A percentile compares a stretch with the other conserved stretches of the same genome.
These are phyloP conservation scores for Kuraishia capsulata DNA, from an alignment of 805 yeast species.

Conservation along the genomic window DNA sequence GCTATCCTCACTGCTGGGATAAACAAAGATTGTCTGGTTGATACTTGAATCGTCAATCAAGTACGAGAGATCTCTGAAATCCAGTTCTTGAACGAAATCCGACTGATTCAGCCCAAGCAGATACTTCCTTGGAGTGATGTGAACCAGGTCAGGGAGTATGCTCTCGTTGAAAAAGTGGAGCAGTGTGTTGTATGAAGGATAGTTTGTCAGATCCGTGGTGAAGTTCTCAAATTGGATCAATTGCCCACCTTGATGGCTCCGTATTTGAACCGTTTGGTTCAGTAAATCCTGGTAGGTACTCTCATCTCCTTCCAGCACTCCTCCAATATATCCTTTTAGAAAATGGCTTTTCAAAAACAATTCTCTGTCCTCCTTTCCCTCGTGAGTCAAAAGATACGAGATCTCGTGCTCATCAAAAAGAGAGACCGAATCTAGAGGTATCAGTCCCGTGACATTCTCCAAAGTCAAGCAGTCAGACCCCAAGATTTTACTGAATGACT, in stretches of 20 bases:
- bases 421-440: conserved; percentile 35
- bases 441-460: conserved; percentile 30
- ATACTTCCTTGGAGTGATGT: conserved; percentile 47
- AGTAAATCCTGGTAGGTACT: conserved; percentile 16
- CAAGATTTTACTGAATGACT: not conserved
- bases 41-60: conserved; percentile 44
- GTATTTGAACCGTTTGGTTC: conserved; percentile 11
- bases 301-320: conserved; percentile 16
- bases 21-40: conserved; percentile 56
- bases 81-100: conserved; percentile 60
- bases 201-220: conserved; percentile 20
- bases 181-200: conserved; percentile 36
- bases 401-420: conserved; percentile 31
- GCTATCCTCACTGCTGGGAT: conserved; percentile 23
- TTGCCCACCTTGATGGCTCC: not conserved
- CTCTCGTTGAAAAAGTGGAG: conserved; percentile 35
- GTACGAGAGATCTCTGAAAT: conserved; percentile 44
- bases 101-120: conserved; percentile 51
- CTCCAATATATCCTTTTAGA: conserved; percentile 35
- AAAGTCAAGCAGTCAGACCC: conserved; percentile 6
- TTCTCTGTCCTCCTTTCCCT: conserved; percentile 20
- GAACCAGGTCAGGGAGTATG: conserved; percentile 16
- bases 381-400: conserved; percentile 26
- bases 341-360: conserved; percentile 23
- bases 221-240: not conserved